phyloP scores from a whole-genome alignment of 2,329 filamentous ascomycete genomes.

The Phyllosticta citriasiana region DNA sequence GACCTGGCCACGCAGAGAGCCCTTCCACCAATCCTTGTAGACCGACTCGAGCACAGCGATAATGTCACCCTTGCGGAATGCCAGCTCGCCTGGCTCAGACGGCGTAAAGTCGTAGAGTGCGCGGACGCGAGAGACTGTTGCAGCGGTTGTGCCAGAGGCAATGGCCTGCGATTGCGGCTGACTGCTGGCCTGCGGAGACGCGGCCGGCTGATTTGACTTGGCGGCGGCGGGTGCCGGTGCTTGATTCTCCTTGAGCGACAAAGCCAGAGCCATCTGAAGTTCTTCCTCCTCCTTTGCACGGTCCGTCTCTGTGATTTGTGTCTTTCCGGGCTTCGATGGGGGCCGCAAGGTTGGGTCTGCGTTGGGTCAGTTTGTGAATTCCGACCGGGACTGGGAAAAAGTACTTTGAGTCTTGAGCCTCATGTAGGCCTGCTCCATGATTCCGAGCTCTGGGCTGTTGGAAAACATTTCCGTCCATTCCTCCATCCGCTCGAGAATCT shows the following conservation, averaged over 20 bases:
- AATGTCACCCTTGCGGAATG: conserved; percentile 93
- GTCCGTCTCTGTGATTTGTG: conserved; percentile 78
- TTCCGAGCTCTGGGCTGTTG: conserved; percentile 79
- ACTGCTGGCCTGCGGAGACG: conserved; percentile 9
- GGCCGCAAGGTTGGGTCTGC: conserved; percentile 80
- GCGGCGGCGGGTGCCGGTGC: conserved; percentile 27
- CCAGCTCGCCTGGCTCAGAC: conserved; percentile 85
- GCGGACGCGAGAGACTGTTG: conserved; percentile 87
- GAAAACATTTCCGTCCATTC: conserved; percentile 95
- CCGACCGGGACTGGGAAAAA: background rate
- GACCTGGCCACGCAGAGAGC: conserved; percentile 84
- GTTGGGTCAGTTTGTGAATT: conserved; percentile 18
- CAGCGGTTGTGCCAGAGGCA: conserved; percentile 80
- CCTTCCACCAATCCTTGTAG: conserved; percentile 99
- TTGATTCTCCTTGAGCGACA: conserved; percentile 82
- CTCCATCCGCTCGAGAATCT: conserved; percentile 93
- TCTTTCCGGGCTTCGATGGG: conserved; percentile 89
- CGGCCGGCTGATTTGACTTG: conserved; percentile 31
- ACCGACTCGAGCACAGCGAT: conserved; percentile 96
- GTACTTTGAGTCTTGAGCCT: conserved; percentile 64
- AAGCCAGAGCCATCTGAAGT: conserved; percentile 45
- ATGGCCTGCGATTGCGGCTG: conserved; percentile 46
- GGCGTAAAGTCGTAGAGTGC: conserved; percentile 92
- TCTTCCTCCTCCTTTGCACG: conserved; percentile 53
- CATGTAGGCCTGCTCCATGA: conserved; percentile 93